These are phyloP conservation scores for Gentiana dahurica DNA, from an alignment of 257 asterid genomes.

Conservation along the genomic window DNA sequence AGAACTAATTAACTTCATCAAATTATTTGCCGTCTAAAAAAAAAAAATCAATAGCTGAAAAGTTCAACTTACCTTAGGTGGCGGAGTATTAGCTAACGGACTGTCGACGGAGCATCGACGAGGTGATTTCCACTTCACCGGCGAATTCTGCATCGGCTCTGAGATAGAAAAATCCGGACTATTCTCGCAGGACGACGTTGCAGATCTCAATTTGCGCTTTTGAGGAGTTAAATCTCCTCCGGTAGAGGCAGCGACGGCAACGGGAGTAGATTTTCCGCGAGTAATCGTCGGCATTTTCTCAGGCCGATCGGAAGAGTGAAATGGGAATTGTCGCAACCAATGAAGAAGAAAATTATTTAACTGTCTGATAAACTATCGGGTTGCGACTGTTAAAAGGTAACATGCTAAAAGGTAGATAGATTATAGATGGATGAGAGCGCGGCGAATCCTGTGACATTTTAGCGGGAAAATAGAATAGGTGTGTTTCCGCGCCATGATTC, in stretches of 20 bases:
- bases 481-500: too few relatives aligned
- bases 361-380: not conserved
- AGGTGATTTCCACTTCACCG: conserved; percentile 47
- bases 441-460: too few relatives aligned
- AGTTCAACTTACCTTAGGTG: conserved; percentile 29
- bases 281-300: conserved; percentile 47
- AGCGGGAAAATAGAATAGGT: too few relatives aligned
- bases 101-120: conserved; percentile 36
- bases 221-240: conserved; percentile 26
- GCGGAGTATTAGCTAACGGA: conserved; percentile 26
- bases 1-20: conserved; percentile 6
- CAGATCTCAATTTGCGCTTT: conserved; percentile 50
- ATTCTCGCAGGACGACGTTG: conserved; percentile 16
- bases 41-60: not conserved
- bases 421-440: not conserved
- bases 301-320: not conserved
- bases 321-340: not conserved
- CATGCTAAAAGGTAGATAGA: not conserved
- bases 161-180: conserved; percentile 14
- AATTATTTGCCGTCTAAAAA: not conserved
- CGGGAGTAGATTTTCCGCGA: conserved; percentile 23
- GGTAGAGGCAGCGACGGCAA: conserved; percentile 11
- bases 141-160: conserved; percentile 31
- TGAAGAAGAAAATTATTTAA: not conserved
- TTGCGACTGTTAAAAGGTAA: not conserved